Percentiles rank a stretch among this genome's conserved stretches.
These are phyloP conservation scores for Cyberlindnera samutprakarnensis DNA, from an alignment of 805 yeast genomes.

Conservation along the genomic window DNA sequence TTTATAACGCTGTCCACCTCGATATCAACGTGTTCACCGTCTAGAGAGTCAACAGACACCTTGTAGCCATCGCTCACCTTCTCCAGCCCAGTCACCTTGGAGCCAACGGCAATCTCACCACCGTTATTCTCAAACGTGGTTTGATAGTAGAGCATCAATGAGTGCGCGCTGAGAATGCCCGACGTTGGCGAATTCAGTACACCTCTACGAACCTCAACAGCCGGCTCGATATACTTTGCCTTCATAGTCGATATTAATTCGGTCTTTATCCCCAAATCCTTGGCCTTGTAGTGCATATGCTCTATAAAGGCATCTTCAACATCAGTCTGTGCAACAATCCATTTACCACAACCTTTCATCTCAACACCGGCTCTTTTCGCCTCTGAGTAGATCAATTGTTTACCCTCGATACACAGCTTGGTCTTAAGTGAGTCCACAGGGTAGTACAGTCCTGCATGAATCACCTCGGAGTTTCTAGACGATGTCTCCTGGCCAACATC, in stretches of 20 bases:
- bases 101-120: slow-evolving; percentile 59
- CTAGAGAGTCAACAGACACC: slow-evolving; percentile 24
- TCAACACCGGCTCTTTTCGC: slow-evolving; percentile 42
- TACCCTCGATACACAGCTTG: slow-evolving; percentile 68
- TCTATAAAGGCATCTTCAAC: slow-evolving; percentile 53
- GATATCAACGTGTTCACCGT: slow-evolving; percentile 32
- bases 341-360: slow-evolving; percentile 65
- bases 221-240: slow-evolving; percentile 53
- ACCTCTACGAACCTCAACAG: slow-evolving; percentile 54
- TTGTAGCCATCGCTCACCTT: slow-evolving; percentile 22
- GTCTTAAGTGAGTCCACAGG: slow-evolving; percentile 64
- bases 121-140: slow-evolving; percentile 46
- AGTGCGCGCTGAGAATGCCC: slow-evolving; percentile 81
- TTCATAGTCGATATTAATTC: slow-evolving; percentile 39
- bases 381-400: slow-evolving; percentile 50
- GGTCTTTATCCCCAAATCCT: slow-evolving; percentile 49
- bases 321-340: slow-evolving; percentile 80
- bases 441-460: slow-evolving; percentile 85
- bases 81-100: slow-evolving; percentile 41
- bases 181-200: slow-evolving; percentile 71
- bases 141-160: slow-evolving; percentile 52
- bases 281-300: slow-evolving; percentile 41
- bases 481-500: slow-evolving; percentile 75
- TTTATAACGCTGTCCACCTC: slow-evolving; percentile 57
- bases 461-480: slow-evolving; percentile 86